A percentile compares a stretch with the other conserved stretches of the same genome.
Conservation (phyloP, 2,329 filamentous ascomycete species). For the Aspergillus pseudotamarii region DNA sequence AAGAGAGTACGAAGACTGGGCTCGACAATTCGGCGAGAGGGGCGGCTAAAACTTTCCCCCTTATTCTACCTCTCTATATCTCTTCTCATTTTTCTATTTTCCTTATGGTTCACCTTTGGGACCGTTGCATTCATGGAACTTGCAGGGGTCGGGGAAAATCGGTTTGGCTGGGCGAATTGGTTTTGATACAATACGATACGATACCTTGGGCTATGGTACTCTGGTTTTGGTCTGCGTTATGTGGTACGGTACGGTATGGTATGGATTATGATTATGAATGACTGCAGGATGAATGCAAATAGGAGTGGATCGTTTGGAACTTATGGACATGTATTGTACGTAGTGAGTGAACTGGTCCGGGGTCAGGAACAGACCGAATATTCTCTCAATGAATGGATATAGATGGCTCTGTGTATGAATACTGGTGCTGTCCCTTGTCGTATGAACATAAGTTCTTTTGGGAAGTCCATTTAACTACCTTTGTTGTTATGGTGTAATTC, state of each 20-base stretch:
- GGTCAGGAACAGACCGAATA: background rate
- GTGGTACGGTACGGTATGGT: background rate
- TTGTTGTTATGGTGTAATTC: too few relatives aligned
- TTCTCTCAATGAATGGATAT: background rate
- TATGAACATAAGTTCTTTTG: too few relatives aligned
- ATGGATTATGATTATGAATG: background rate
- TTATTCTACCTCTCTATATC: conserved; percentile 3
- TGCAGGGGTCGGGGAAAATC: background rate
- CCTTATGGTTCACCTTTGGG: background rate
- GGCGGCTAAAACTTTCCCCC: conserved; percentile 61
- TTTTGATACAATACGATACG: background rate
- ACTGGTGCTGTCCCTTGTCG: too few relatives aligned
- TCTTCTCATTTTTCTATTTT: background rate
- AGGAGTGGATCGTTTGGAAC: too few relatives aligned
- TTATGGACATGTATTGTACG: too few relatives aligned
- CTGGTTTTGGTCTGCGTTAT: background rate
- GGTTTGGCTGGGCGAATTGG: background rate
- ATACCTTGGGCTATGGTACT: background rate
- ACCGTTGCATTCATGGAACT: background rate
- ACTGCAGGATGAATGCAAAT: background rate
- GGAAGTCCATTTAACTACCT: too few relatives aligned
- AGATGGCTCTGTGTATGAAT: background rate
- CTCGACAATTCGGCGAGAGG: conserved; percentile 86
- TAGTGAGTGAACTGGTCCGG: background rate
- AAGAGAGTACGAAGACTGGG: conserved; percentile 92